Conservation (phyloP, 805 yeast genomes). For the Sungouiella thailandica region DNA sequence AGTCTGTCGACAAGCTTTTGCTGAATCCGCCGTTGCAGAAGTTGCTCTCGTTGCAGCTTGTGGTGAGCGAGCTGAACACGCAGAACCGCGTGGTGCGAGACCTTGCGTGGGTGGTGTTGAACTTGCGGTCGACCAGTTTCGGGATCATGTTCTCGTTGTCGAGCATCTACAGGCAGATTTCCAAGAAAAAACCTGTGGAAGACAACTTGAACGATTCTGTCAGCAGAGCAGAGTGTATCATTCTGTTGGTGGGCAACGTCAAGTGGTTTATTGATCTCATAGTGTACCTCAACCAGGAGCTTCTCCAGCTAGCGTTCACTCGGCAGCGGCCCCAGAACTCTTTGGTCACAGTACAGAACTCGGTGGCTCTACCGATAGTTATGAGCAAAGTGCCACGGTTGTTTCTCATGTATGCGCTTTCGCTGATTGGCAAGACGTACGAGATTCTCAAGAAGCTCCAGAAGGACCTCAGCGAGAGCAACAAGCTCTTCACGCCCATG, state of each 20-base stretch:
- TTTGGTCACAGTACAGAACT: slow-evolving; percentile 23
- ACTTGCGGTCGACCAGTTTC: slow-evolving; percentile 66
- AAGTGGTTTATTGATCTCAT: slow-evolving; percentile 84
- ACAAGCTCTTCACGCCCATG: slow-evolving; percentile 43
- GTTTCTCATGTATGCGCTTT: slow-evolving; percentile 59
- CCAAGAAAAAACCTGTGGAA: slow-evolving; percentile 49
- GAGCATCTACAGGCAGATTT: slow-evolving; percentile 60
- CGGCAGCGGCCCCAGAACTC: slow-evolving; percentile 15
- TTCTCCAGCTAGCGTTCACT: slow-evolving; percentile 41
- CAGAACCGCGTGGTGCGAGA: slow-evolving; percentile 34
- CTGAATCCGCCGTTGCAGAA: slow-evolving; percentile 77
- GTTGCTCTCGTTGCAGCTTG: slow-evolving; percentile 62
- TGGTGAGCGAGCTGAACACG: slow-evolving; percentile 45
- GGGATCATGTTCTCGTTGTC: slow-evolving; percentile 61
- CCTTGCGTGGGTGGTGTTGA: slow-evolving; percentile 60
- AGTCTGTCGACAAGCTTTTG: slow-evolving; percentile 69
- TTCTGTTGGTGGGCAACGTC: slow-evolving; percentile 65
- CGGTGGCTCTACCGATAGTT: slow-evolving; percentile 53
- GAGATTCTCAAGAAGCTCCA: slow-evolving; percentile 54
- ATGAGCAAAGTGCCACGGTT: slow-evolving; percentile 68
- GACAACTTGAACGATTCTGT: slow-evolving; percentile 52
- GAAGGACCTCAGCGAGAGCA: slow-evolving; percentile 41
- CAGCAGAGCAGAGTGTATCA: slow-evolving; percentile 57
- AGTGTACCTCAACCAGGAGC: slow-evolving; percentile 68
- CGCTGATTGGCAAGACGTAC: slow-evolving; percentile 59